These are phyloP conservation scores for Calonectria pseudoturangicola DNA, from an alignment of 2,329 filamentous ascomycete species.

Conservation along the genomic window DNA sequence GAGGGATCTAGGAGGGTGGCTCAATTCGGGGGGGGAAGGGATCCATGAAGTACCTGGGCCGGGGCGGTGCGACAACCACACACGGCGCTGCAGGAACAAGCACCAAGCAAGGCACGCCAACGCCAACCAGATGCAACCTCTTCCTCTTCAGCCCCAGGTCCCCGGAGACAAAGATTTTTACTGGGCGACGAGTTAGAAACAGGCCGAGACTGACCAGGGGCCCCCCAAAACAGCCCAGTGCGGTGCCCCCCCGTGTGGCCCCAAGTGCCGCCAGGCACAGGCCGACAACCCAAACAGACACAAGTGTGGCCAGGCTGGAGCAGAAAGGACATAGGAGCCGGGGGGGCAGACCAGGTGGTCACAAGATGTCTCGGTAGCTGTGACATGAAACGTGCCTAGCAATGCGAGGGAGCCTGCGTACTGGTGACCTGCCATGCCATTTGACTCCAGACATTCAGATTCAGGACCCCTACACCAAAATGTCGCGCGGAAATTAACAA, in stretches of 20 bases:
- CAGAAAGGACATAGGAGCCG: constrained; percentile 11
- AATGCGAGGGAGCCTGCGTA: constrained; percentile 50
- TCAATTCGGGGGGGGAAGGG: constrained; percentile 38
- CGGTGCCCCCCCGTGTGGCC: constrained; percentile 24
- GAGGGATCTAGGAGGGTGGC: constrained; percentile 44
- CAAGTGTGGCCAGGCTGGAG: constrained; percentile 6
- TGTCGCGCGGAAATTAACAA: constrained; percentile 43
- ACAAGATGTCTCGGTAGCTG: constrained; percentile 32
- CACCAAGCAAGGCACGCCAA: constrained; percentile 37
- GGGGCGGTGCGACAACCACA: constrained; percentile 32
- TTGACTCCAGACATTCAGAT: constrained; percentile 27
- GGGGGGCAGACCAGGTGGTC: constrained; percentile 32
- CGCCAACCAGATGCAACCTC: constrained; percentile 31
- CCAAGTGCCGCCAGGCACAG: constrained; percentile 42
- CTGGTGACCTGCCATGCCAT: constrained; percentile 45
- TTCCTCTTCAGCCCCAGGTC: constrained; percentile 31
- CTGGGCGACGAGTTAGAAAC: constrained; percentile 36
- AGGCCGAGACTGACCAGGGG: constrained; percentile 40
- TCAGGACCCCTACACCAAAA: constrained; percentile 30
- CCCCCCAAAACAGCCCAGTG: constrained; percentile 21
- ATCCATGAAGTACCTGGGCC: constrained; percentile 52
- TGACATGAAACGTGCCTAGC: constrained; percentile 40
- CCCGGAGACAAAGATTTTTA: constrained; percentile 34
- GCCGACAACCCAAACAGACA: constrained; percentile 37
- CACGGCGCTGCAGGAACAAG: constrained; percentile 43